A percentile compares a stretch with the other conserved stretches of the same genome.
phyloP scores from a whole-genome alignment of 2,329 filamentous ascomycete genomes.

The Coniochaeta pulveracea region DNA sequence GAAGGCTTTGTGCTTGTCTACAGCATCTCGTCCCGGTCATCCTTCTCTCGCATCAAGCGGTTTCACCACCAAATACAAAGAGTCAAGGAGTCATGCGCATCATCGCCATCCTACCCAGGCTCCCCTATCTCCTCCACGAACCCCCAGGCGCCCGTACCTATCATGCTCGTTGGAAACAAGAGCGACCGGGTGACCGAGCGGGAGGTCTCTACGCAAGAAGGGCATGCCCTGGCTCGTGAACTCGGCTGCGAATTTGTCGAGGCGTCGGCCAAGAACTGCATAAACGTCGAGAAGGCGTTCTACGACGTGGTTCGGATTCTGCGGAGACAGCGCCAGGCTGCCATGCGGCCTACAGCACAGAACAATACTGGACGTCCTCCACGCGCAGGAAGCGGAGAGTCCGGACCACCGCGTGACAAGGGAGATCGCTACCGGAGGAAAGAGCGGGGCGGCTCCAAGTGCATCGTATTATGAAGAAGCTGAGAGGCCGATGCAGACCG shows the following conservation, averaged over 20 bases:
- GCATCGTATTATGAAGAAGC: slow-evolving; percentile 28
- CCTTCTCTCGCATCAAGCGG: slow-evolving; percentile 86
- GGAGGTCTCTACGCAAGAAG: slow-evolving; percentile 94
- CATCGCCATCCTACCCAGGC: slow-evolving; percentile 66
- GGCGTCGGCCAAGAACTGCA: slow-evolving; percentile 93
- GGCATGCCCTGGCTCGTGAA: slow-evolving; percentile 80
- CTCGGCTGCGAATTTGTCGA: slow-evolving; percentile 95
- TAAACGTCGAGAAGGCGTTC: slow-evolving; percentile 97
- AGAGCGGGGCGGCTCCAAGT: slow-evolving; percentile 20
- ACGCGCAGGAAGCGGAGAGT: slow-evolving; percentile 8
- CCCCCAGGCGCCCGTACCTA: slow-evolving; percentile 63
- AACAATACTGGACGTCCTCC: slow-evolving; percentile 2
- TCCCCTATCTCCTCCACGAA: slow-evolving; percentile 53
- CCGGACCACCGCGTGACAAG: slow-evolving; percentile 12
- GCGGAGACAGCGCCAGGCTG: slow-evolving; percentile 39
- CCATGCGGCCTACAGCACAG: slow-evolving; percentile 11
- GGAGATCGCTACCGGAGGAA: slow-evolving; percentile 18
- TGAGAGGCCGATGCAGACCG: not conserved
- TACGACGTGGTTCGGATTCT: slow-evolving; percentile 93
- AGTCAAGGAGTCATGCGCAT: slow-evolving; percentile 82
- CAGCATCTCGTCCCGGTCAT: slow-evolving; percentile 94
- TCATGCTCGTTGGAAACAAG: slow-evolving; percentile 99
- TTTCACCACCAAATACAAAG: slow-evolving; percentile 96
- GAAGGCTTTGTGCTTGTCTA: slow-evolving; percentile 97
- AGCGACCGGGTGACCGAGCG: slow-evolving; percentile 92